Evolutionary conservation across 139 green algal species (phyloP).

Genomic region (Gonium pectorale): DNA sequence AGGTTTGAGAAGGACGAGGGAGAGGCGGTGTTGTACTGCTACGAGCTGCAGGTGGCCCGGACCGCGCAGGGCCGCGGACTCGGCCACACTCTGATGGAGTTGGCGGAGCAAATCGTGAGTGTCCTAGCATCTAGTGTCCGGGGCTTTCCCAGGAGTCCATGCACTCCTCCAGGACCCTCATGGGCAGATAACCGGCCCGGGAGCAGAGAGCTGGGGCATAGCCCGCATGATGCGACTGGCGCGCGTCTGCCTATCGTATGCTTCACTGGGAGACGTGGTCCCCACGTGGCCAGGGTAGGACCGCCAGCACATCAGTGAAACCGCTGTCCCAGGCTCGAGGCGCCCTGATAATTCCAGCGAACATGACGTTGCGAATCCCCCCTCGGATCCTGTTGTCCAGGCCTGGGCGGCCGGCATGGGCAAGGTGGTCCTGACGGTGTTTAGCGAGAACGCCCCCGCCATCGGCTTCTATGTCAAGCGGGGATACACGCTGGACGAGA

Average conservation of each 20-base stretch:
- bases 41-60: conserved; percentile 37
- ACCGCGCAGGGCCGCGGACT: conserved; percentile 10
- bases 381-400: too few species aligned
- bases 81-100: conserved; percentile 20
- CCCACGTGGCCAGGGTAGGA: not conserved
- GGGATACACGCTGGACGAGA: conserved; percentile 38
- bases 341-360: too few species aligned
- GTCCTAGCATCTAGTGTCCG: not conserved
- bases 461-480: conserved; percentile 13
- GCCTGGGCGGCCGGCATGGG: conserved; percentile 31
- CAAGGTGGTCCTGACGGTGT: conserved; percentile 45
- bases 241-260: too few species aligned
- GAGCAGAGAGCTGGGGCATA: too few species aligned
- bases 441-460: not conserved
- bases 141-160: not conserved
- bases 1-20: conserved; percentile 39
- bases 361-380: too few species aligned
- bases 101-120: conserved; percentile 30
- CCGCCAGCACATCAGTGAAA: not conserved
- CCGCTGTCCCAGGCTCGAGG: too few species aligned
- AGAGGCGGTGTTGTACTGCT: conserved; percentile 30
- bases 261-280: too few species aligned
- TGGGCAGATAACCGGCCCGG: too few species aligned
- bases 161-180: too few species aligned
- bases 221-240: too few species aligned